Conservation (phyloP, 441 rosid species). For the Adansonia gregorii region DNA sequence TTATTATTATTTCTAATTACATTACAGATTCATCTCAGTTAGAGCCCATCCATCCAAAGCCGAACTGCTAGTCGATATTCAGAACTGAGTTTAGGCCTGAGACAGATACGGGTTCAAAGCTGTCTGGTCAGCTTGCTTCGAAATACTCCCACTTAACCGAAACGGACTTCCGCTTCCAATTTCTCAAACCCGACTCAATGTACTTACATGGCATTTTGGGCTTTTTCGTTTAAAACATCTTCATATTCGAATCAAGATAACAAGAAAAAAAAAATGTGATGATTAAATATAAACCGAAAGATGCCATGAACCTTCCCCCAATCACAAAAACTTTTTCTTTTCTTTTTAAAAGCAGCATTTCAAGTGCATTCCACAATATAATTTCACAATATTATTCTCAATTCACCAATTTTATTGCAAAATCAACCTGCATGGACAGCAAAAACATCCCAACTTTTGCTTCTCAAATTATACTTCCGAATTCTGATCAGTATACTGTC, state of each 20-base stretch:
- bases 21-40: too few species aligned
- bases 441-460: neutral
- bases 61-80: too few species aligned
- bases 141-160: too few species aligned
- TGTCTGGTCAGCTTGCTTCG: too few species aligned
- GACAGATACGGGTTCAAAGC: too few species aligned
- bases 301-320: neutral
- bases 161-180: too few species aligned
- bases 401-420: constrained; percentile 9
- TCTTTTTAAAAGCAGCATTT: neutral
- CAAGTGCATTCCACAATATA: neutral
- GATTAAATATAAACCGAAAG: neutral
- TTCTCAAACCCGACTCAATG: too few species aligned
- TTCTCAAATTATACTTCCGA: neutral
- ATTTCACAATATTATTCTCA: neutral
- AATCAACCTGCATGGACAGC: neutral
- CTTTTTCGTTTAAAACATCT: too few species aligned
- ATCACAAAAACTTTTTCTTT: neutral
- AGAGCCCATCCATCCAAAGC: too few species aligned
- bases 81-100: too few species aligned
- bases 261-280: neutral
- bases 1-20: too few species aligned
- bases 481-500: neutral
- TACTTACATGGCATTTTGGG: too few species aligned
- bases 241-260: neutral